Conservation (phyloP, 2,329 filamentous ascomycete genomes). For the Penicillium brevicompactum region DNA sequence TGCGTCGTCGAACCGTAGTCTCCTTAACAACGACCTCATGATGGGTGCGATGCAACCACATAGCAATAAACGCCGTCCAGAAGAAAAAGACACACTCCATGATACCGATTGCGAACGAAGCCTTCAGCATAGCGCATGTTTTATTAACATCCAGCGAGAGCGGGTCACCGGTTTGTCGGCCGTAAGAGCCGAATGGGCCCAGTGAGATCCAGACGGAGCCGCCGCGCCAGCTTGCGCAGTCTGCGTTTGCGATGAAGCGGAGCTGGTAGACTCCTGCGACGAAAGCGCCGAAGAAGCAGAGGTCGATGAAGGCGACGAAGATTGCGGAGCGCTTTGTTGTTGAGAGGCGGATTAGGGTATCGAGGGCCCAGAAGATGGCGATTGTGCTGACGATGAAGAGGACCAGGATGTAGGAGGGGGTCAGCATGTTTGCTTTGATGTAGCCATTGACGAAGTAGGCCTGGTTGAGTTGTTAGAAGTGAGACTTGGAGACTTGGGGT, state of each 20-base stretch:
- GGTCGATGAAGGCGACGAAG: constrained; percentile 64
- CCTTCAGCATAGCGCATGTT: constrained; percentile 89
- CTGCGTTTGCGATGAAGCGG: constrained; percentile 58
- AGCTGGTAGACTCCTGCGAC: constrained; percentile 63
- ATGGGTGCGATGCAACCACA: constrained; percentile 42
- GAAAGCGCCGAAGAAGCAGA: constrained; percentile 65
- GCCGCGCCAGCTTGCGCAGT: constrained; percentile 66
- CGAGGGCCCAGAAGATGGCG: constrained; percentile 62
- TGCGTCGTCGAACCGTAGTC: constrained; percentile 36
- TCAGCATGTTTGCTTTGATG: constrained; percentile 58
- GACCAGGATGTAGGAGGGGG: constrained; percentile 62
- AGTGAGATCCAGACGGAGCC: constrained; percentile 60
- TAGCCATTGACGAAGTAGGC: constrained; percentile 64
- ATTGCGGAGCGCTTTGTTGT: constrained; percentile 60
- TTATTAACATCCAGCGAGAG: constrained; percentile 65
- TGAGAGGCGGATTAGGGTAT: constrained; percentile 61
- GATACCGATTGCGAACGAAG: constrained; percentile 83
- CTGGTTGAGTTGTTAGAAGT: constrained; percentile 26
- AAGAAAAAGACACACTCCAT: constrained; percentile 84
- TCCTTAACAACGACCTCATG: constrained; percentile 43
- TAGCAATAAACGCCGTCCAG: constrained; percentile 71
- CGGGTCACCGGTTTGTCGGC: constrained; percentile 46
- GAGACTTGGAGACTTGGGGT: background rate
- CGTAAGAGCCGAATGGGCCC: constrained; percentile 63
- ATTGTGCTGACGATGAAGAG: constrained; percentile 67